A percentile compares a stretch with the other conserved stretches of the same genome.
Conservation (phyloP, 2,329 filamentous ascomycete species). For the Ceratocystis papillata region DNA sequence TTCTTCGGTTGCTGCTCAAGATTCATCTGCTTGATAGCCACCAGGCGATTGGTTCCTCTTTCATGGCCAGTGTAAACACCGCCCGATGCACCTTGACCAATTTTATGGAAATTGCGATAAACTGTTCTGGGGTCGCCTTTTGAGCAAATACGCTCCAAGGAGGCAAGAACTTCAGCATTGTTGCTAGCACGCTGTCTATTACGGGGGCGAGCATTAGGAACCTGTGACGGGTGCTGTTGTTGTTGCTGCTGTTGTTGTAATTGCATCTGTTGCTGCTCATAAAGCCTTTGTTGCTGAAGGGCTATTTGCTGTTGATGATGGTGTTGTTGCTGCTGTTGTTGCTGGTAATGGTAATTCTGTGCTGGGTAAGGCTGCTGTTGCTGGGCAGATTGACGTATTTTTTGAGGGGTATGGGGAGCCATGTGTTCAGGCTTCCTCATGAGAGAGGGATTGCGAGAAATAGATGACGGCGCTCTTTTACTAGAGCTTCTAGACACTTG, state of each 20-base stretch:
- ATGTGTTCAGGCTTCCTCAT: slow-evolving; percentile 30
- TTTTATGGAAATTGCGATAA: slow-evolving; percentile 82
- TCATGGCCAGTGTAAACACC: slow-evolving; percentile 91
- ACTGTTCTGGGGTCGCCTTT: slow-evolving; percentile 79
- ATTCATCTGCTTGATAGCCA: slow-evolving; percentile 99
- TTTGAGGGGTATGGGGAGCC: slow-evolving; percentile 10
- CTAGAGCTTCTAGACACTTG: slow-evolving; percentile 64
- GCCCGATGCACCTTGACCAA: slow-evolving; percentile 92
- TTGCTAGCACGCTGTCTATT: slow-evolving; percentile 70
- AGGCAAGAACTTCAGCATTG: slow-evolving; percentile 68
- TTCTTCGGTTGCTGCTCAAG: slow-evolving; percentile 98
- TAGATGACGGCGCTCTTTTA: slow-evolving; percentile 48
- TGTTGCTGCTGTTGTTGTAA: slow-evolving; percentile 31
- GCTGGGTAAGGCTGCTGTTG: slow-evolving; percentile 19
- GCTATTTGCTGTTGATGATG: slow-evolving; percentile 26
- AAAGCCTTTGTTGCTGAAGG: slow-evolving; percentile 22
- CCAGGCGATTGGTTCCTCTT: slow-evolving; percentile 68
- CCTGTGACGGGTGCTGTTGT: slow-evolving; percentile 29
- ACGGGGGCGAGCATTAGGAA: slow-evolving; percentile 54
- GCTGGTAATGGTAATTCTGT: slow-evolving; percentile 23
- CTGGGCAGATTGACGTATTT: slow-evolving; percentile 16
- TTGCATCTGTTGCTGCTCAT: slow-evolving; percentile 32
- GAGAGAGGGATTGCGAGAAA: slow-evolving; percentile 37
- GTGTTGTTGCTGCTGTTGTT: slow-evolving; percentile 21
- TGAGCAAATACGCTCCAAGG: slow-evolving; percentile 80